Percentiles rank a stretch among this genome's conserved stretches.
These are phyloP conservation scores for Kluyveromyces aestuarii DNA, from an alignment of 805 yeast genomes.

Conservation along the genomic window DNA sequence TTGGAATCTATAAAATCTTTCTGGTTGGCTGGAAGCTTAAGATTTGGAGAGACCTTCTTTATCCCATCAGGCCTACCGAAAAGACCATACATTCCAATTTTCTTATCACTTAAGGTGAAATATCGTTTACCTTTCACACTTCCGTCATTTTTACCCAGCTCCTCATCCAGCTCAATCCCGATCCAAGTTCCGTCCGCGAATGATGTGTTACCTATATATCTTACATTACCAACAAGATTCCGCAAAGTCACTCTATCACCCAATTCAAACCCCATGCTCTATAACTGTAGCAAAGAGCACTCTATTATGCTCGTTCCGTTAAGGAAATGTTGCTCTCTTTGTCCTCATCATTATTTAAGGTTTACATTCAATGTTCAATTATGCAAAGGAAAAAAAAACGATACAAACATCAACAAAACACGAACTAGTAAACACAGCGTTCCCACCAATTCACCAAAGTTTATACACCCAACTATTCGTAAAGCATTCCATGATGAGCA, in stretches of 20 bases:
- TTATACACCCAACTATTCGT: neutral
- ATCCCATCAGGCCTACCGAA: constrained; percentile 37
- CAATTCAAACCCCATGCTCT: constrained; percentile 4
- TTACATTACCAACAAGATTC: constrained; percentile 37
- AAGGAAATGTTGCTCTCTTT: neutral
- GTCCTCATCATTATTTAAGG: neutral
- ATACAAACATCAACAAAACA: neutral
- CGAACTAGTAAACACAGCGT: neutral
- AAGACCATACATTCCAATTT: constrained; percentile 47
- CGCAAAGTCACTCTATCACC: constrained; percentile 30
- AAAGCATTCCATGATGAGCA: constrained; percentile 3
- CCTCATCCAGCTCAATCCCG: constrained; percentile 70
- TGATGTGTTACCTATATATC: constrained; percentile 43
- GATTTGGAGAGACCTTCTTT: constrained; percentile 8
- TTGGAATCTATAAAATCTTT: neutral
- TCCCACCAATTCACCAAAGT: neutral
- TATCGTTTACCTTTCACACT: constrained; percentile 48
- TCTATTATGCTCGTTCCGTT: neutral
- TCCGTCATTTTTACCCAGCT: constrained; percentile 79
- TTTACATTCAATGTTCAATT: no score
- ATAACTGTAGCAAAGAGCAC: neutral
- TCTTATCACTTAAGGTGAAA: constrained; percentile 39
- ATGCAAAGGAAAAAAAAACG: neutral
- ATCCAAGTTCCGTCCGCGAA: constrained; percentile 68
- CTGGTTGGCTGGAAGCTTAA: neutral